A percentile compares a stretch with the other conserved stretches of the same genome.
Evolutionary conservation across 352 stramenopile genomes (phyloP).

Genomic region (Achlya hypogyna): DNA sequence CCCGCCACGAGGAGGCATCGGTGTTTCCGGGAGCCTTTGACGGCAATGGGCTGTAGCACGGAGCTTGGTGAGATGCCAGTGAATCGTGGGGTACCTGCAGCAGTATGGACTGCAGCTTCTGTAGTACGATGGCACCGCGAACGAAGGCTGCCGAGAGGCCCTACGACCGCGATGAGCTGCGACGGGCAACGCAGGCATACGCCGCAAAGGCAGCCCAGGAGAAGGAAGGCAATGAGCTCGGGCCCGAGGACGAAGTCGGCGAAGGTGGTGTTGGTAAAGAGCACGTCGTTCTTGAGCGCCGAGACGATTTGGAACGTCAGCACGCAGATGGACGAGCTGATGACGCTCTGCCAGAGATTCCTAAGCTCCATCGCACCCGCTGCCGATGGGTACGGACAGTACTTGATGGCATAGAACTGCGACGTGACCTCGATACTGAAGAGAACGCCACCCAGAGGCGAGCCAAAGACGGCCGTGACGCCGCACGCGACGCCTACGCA

Average conservation of each 20-base stretch:
- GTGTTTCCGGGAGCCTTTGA: conserved; percentile 39
- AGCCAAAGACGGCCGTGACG: conserved; percentile 74
- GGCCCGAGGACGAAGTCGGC: conserved; percentile 68
- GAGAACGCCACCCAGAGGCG: conserved; percentile 60
- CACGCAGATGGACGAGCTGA: conserved; percentile 69
- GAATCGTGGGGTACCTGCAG: conserved; percentile 7
- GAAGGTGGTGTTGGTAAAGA: conserved; percentile 75
- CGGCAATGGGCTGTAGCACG: not conserved
- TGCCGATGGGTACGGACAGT: not conserved
- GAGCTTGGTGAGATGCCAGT: not conserved
- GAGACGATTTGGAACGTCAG: conserved; percentile 69
- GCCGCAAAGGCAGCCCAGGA: conserved; percentile 55
- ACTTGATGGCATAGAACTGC: conserved; percentile 77
- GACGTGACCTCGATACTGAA: conserved; percentile 83
- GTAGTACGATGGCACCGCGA: not conserved
- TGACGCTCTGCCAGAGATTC: conserved; percentile 73
- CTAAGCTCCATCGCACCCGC: not conserved
- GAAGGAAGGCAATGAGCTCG: conserved; percentile 62
- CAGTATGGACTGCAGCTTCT: not conserved
- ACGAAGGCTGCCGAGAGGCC: conserved; percentile 1
- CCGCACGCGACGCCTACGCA: conserved; percentile 52
- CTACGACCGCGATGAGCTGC: not conserved
- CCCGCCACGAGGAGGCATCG: conserved; percentile 46
- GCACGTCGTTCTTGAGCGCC: conserved; percentile 55
- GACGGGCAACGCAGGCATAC: conserved; percentile 25